Evolutionary conservation across 257 asterid genomes (phyloP), one percentile per base, ranked within the genome.

Genomic region (Penstemon eatonii): DNA sequence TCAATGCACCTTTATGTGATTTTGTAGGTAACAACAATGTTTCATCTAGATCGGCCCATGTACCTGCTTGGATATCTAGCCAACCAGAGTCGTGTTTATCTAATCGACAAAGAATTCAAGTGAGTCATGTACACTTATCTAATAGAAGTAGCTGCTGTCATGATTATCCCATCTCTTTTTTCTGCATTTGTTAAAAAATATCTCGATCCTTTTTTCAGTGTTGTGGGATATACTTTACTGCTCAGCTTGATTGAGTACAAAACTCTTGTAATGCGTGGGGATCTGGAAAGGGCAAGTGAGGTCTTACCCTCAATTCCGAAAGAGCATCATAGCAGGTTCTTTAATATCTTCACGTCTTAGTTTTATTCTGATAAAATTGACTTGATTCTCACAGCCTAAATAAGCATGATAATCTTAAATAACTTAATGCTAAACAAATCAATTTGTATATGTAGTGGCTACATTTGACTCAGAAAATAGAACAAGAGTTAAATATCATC

Each of bases 221-320:
- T 94, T 61, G 82, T 94, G 53, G 97, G 96, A 66, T 94, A 89
- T 74, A 89, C 99, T 37, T 77, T 94, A 77, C 87, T 94, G 47
- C 95, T 94, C 66, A 84, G 96, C 85, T 85, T 94, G 96, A 94
- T 94, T 13, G 99, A 94, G 82, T 94, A 94, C 83, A 94, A 94
- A 91, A 94, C 99, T 64, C 95, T 94, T 63, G 96, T 94, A 39
- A 91, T 94, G 96, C 99, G 99, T 67, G 99, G 96, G 73, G 99
- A 94, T 78, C 81, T 91, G 63, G 99, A 91, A 68, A 82, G 92
- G 78, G 96, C 99, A 41, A 91, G 82, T 80, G 93, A 81, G 52
- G 77, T 94, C 70, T 84, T 94, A 65, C 86, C 95, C 58, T 85
- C 97, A 63, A 89, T 94, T 76, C 99, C 99, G 6, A 91, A 82